Evolutionary conservation across 768 basidiomycete genomes (phyloP), one percentile per base, ranked within the genome.

Genomic region (Calocera cornea): DNA sequence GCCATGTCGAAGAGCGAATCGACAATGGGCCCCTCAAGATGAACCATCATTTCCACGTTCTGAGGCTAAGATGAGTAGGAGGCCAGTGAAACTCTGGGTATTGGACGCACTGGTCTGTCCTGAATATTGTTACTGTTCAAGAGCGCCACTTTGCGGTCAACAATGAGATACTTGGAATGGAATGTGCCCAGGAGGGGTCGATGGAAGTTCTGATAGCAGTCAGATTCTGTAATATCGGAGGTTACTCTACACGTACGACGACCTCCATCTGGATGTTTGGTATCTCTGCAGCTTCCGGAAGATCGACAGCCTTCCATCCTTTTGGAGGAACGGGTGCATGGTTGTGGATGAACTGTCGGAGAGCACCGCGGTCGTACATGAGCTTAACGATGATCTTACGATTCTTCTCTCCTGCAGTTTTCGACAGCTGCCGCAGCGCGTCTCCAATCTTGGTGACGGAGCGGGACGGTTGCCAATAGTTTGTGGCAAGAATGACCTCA

Each of bases 61-160:
- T 79, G 76, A 22, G 81, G 79, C 70, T 84, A 82, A 41, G 8
- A 36, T 24, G 31, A 65, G 10, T 0, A 64, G n/a, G 7, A 64
- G 16, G 65, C 66, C 14, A 60, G 31, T 33, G 2, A 19, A 5
- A 22, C 8, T 29, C 2, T 33, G 14, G 19, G 5, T 11, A 19
- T 5, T 65, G 78, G 78, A 41, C 79, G 71, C 63, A 79, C 78
- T 2, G 76, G 78, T 12, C 79, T 73, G 68, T 79, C 79, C 75
- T 87, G 86, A 41, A 88, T 85, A 67, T 88, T 88, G 75, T 87
- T 87, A 64, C 81, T 83, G 73, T 86, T 85, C 65, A 89, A 75
- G 66, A 87, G 74, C 0, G 85, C 87, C 38, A 87, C 77, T 71
- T 83, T 84, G n/a, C 86, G 79, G 73, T 89, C 87, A 1, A 88